Evolutionary conservation across 805 yeast species (phyloP).

Genomic region (Zygoascus tannicola): DNA sequence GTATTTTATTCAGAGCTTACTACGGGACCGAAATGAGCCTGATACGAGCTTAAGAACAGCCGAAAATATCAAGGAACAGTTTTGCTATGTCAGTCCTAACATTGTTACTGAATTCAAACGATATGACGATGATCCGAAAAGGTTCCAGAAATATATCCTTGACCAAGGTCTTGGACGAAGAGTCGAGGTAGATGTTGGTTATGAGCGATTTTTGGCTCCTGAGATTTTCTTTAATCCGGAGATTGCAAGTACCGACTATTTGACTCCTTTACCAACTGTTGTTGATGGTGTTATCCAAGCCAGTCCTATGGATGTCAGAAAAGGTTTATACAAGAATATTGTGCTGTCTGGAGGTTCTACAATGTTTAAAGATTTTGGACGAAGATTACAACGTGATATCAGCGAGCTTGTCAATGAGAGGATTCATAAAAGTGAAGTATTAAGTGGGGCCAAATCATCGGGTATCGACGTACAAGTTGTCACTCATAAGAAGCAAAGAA

Average conservation of each 20-base stretch:
- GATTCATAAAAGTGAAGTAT: conserved; percentile 68
- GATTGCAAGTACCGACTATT: conserved; percentile 87
- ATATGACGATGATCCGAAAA: conserved; percentile 78
- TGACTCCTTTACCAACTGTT: conserved; percentile 92
- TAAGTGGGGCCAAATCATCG: conserved; percentile 65
- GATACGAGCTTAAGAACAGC: conserved; percentile 94
- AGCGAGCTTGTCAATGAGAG: conserved; percentile 81
- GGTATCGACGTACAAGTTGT: conserved; percentile 97
- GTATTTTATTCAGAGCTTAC: conserved; percentile 77
- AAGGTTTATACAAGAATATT: conserved; percentile 89
- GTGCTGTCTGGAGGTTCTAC: conserved; percentile 97
- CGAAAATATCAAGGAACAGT: conserved; percentile 91
- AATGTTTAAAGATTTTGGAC: conserved; percentile 96
- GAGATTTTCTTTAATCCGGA: conserved; percentile 98
- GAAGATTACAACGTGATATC: conserved; percentile 92
- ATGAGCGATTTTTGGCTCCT: conserved; percentile 97
- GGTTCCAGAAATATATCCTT: conserved; percentile 86
- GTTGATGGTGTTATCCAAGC: conserved; percentile 93
- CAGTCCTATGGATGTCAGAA: conserved; percentile 96
- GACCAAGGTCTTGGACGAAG: conserved; percentile 62
- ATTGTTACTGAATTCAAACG: conserved; percentile 92
- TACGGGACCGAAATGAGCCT: conserved; percentile 94
- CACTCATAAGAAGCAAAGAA: conserved; percentile 92
- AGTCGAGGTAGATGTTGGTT: conserved; percentile 82
- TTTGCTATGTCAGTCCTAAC: conserved; percentile 96